Evolutionary conservation across 768 basidiomycete genomes (phyloP).

Genomic region (Tephrocybe sp.): DNA sequence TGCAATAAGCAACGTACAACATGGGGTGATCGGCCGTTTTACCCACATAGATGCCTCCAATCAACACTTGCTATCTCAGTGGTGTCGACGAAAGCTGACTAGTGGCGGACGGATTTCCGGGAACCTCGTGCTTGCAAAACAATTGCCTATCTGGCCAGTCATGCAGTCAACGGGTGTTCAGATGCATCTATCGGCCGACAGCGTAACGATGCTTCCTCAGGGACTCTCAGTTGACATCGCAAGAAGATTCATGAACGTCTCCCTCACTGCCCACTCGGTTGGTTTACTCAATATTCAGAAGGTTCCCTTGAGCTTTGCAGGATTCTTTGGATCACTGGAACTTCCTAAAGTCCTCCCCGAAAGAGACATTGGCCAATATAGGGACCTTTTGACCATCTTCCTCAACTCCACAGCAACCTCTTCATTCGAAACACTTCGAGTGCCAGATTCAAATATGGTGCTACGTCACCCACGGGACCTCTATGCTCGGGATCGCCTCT

Average conservation of each 20-base stretch:
- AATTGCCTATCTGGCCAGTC: slow-evolving; percentile 30
- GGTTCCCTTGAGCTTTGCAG: neutral
- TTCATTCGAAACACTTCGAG: slow-evolving; percentile 18
- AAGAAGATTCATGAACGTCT: slow-evolving; percentile 1
- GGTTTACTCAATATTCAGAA: neutral
- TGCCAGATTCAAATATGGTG: slow-evolving; percentile 31
- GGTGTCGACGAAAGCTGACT: slow-evolving; percentile 25
- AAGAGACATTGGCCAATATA: slow-evolving; percentile 1
- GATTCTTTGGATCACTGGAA: slow-evolving; percentile 1
- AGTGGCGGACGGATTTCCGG: slow-evolving; percentile 2
- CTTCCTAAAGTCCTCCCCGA: slow-evolving; percentile 10
- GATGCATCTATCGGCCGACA: slow-evolving; percentile 13
- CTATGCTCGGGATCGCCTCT: slow-evolving; percentile 35
- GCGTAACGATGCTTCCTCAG: slow-evolving; percentile 23
- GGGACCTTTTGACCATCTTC: slow-evolving; percentile 1
- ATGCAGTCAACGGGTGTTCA: slow-evolving; percentile 23
- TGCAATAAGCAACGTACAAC: neutral
- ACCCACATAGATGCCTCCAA: slow-evolving; percentile 14
- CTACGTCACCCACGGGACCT: slow-evolving; percentile 28
- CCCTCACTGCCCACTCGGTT: neutral
- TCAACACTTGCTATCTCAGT: slow-evolving; percentile 25
- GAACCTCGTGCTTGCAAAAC: slow-evolving; percentile 18
- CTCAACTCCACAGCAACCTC: neutral
- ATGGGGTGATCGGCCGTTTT: slow-evolving; percentile 8
- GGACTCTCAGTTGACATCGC: slow-evolving; percentile 12